Evolutionary conservation across 768 basidiomycete species (phyloP).

Genomic region (Aureoboletus auriporus): DNA sequence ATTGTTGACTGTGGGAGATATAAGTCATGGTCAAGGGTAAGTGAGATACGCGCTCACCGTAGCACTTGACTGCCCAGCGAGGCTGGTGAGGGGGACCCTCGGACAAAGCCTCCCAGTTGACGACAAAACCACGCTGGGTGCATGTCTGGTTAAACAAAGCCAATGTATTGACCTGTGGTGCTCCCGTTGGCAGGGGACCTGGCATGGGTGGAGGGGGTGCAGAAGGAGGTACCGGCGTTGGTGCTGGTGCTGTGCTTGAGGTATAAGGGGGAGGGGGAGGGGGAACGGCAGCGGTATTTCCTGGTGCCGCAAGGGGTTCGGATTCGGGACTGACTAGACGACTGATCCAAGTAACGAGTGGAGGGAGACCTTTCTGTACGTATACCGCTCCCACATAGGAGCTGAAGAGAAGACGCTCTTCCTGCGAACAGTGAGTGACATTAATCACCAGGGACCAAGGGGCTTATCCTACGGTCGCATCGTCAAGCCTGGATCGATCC

Average conservation of each 20-base stretch:
- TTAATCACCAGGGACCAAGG: not conserved
- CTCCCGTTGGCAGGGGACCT: constrained; percentile 11
- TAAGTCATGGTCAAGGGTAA: not conserved
- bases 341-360: constrained; percentile 56
- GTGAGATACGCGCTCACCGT: constrained; percentile 36
- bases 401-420: constrained; percentile 51
- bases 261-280: constrained; percentile 26
- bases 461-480: constrained; percentile 29
- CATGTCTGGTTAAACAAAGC: constrained; percentile 54
- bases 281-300: constrained; percentile 7
- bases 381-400: constrained; percentile 67
- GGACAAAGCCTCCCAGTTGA: constrained; percentile 47
- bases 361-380: constrained; percentile 47
- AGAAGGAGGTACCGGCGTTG: constrained; percentile 7
- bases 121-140: constrained; percentile 37
- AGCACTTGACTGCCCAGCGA: constrained; percentile 53
- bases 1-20: constrained; percentile 42
- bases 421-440: constrained; percentile 34
- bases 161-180: constrained; percentile 35
- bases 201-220: constrained; percentile 23
- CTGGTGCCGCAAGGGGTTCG: constrained; percentile 21
- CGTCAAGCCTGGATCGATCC: constrained; percentile 33
- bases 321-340: constrained; percentile 48
- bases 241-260: constrained; percentile 4
- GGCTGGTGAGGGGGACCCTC: constrained; percentile 53